Evolutionary conservation across 192 early-diverging fungal species (phyloP).

Genomic region (Coemansia umbellata): DNA sequence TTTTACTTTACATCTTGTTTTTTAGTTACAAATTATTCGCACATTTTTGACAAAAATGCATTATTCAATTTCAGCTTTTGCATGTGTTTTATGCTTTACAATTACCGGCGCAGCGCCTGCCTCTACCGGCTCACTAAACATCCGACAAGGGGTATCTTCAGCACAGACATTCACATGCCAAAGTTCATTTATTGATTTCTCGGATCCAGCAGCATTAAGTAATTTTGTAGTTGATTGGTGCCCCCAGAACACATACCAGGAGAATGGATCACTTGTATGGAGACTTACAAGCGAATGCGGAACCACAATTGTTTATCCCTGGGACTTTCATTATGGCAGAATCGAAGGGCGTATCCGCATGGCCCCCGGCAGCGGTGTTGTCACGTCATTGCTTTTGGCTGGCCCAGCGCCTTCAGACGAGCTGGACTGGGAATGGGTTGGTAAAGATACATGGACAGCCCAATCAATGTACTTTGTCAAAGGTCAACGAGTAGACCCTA

Average conservation of each 20-base stretch:
- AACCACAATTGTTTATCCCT: constrained; percentile 38
- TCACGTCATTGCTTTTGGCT: constrained; percentile 52
- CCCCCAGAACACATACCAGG: constrained; percentile 40
- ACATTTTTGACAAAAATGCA: too few relatives aligned
- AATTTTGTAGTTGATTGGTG: constrained; percentile 44
- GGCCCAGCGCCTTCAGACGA: constrained; percentile 54
- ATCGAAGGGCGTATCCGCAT: constrained; percentile 34
- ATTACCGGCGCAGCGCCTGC: neutral
- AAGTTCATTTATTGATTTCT: constrained; percentile 25
- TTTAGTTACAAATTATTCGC: too few relatives aligned
- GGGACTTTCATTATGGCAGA: constrained; percentile 31
- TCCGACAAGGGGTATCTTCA: constrained; percentile 1
- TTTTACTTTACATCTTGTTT: too few relatives aligned
- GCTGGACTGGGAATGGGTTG: constrained; percentile 64
- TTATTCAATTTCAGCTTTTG: too few relatives aligned
- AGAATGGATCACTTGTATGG: constrained; percentile 21
- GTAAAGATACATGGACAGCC: constrained; percentile 48
- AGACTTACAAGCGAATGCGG: constrained; percentile 40
- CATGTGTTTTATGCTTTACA: neutral
- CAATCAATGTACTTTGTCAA: constrained; percentile 56
- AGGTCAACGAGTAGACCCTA: constrained; percentile 42
- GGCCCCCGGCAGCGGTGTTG: constrained; percentile 50
- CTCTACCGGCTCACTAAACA: neutral
- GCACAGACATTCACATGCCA: constrained; percentile 14
- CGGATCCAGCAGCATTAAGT: constrained; percentile 22